Base-by-base conservation (phyloP, 2,329 filamentous ascomycete species). In the Sarocladium strictum region DNA sequence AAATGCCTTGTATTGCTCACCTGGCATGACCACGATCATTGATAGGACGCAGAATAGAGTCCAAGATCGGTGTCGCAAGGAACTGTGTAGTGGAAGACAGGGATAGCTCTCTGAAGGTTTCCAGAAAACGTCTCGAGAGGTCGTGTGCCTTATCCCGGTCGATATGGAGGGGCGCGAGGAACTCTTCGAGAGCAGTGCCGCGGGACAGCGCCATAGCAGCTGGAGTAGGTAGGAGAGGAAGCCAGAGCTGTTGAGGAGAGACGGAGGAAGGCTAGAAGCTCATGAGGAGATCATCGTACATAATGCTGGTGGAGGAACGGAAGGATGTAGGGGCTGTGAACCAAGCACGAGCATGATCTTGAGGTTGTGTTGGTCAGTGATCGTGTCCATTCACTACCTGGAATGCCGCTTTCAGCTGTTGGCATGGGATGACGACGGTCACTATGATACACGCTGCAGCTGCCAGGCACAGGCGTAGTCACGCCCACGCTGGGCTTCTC, bases 31-130 rank as follows among this genome's bases (percentile, higher is more conserved):
- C 69, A 53, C 64, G 63, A 35, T 71, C 67, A 21, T 67, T 68
- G 11, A 72, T 67, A 11, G 77, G 79, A 35, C 77, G 72, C 58
- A 85, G 63, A 53, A 85, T 76, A 6, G 78, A 77, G 58, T 84
- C 80, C 3, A 79, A 80, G 60, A 85, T 82, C 47, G 82, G 82
- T 2, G 82, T 85, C 11, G 80, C 73, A 32, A 85, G 65, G 61
- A 85, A 85, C 63, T 85, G 81, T 37, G 78, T 69, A 21, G 67
- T 56, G 1, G 80, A 81, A 33, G 80, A 67, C 55, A 76, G 74
- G 21, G 82, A 78, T 45, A 85, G 69, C 6, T 68, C 62, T 21
- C 64, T 66, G 60, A 82, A 85, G 23, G 71, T 76, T 12, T 61
- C 58, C 53, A 71, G 66, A 41, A 85, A 73, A 50, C 72, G 72